These are phyloP conservation scores for Leccinum fibrillosum DNA, from an alignment of 768 basidiomycete genomes.

Conservation along the genomic window DNA sequence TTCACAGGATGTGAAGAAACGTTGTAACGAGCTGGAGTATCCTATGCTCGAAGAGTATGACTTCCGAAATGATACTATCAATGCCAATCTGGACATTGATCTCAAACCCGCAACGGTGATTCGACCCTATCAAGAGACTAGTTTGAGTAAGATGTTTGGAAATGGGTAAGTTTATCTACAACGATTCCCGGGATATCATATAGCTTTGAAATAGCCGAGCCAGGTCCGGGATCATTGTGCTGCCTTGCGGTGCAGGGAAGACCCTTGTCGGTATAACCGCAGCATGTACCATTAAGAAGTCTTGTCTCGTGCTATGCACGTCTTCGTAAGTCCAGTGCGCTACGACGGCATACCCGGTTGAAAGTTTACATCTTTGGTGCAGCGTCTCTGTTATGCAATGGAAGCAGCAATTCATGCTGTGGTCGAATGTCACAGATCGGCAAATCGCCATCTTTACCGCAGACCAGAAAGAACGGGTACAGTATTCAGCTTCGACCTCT, in stretches of 20 bases:
- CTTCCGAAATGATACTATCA: conserved; percentile 94
- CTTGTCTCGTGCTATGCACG: conserved; percentile 94
- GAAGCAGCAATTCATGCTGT: conserved; percentile 97
- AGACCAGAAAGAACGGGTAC: conserved; percentile 94
- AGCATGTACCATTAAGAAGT: conserved; percentile 99
- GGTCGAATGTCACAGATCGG: conserved; percentile 96
- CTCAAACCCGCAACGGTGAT: conserved; percentile 97
- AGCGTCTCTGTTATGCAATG: conserved; percentile 98
- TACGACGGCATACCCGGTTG: not conserved
- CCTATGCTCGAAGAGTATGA: conserved; percentile 99
- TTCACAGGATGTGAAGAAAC: conserved; percentile 85
- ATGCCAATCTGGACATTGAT: conserved; percentile 97
- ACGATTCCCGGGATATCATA: not conserved
- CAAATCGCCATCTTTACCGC: conserved; percentile 98
- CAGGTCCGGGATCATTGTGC: conserved; percentile 94
- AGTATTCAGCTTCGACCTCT: conserved; percentile 1
- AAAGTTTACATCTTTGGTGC: conserved; percentile 9
- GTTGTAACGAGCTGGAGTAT: conserved; percentile 94
- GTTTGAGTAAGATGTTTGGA: conserved; percentile 98
- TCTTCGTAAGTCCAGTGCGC: conserved; percentile 70
- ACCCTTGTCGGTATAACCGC: conserved; percentile 99
- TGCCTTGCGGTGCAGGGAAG: conserved; percentile 98
- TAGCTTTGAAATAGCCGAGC: conserved; percentile 64
- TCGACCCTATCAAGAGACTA: conserved; percentile 97
- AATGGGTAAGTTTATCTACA: conserved; percentile 66